These are phyloP conservation scores for Lasiosphaeriaceae sp. DNA, from an alignment of 495 filamentous ascomycete species.

Conservation along the genomic window DNA sequence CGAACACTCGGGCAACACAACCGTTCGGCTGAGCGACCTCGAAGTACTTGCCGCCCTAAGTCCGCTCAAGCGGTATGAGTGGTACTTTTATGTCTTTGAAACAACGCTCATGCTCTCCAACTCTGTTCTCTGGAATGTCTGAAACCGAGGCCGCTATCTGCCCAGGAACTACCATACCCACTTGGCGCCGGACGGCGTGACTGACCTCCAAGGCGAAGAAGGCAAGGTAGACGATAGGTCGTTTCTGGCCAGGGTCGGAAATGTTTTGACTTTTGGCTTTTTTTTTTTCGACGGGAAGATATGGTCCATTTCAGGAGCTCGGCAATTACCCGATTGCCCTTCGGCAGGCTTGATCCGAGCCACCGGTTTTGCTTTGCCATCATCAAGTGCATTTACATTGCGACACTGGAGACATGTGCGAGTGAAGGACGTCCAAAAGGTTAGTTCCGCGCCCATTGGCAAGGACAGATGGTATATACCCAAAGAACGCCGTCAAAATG, in stretches of 20 bases:
- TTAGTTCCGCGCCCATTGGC: background rate
- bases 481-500: too few relatives aligned
- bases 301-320: slow-evolving; percentile 11
- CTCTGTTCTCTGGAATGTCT: slow-evolving; percentile 30
- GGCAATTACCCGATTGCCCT: background rate
- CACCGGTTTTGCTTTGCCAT: too few relatives aligned
- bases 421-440: too few relatives aligned
- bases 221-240: slow-evolving; percentile 17
- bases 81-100: slow-evolving; percentile 34
- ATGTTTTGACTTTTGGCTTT: slow-evolving; percentile 26
- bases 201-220: slow-evolving; percentile 17
- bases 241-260: slow-evolving; percentile 17
- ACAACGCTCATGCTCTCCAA: slow-evolving; percentile 31
- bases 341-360: background rate
- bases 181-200: slow-evolving; percentile 23
- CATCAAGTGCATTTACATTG: too few relatives aligned
- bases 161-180: slow-evolving; percentile 21
- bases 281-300: slow-evolving; percentile 17
- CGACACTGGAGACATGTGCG: too few relatives aligned
- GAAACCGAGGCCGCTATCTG: slow-evolving; percentile 30
- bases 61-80: slow-evolving; percentile 31
- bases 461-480: background rate
- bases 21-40: slow-evolving; percentile 11
- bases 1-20: slow-evolving; percentile 28
- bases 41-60: slow-evolving; percentile 21